A percentile compares a stretch with the other conserved stretches of the same genome.
These are phyloP conservation scores for Aspergillus fijiensis DNA, from an alignment of 2,329 filamentous ascomycete genomes.

Conservation along the genomic window DNA sequence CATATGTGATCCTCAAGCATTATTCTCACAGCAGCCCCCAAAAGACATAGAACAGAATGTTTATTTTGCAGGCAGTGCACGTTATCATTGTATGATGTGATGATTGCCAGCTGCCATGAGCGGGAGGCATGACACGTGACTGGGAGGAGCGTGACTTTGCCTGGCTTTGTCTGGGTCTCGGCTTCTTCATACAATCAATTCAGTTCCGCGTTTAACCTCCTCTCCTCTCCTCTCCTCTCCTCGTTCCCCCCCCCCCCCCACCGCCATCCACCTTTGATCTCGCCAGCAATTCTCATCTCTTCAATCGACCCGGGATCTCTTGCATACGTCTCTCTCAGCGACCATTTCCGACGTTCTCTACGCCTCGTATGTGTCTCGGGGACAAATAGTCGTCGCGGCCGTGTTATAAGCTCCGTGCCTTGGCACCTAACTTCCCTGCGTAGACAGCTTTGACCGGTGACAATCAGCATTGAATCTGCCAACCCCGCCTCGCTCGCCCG, in stretches of 20 bases:
- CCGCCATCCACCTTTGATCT: not conserved
- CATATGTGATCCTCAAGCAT: no score
- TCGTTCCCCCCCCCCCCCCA: not conserved
- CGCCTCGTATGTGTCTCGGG: constrained; percentile 12
- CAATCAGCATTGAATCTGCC: not conserved
- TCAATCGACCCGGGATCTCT: not conserved
- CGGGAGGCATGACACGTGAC: not conserved
- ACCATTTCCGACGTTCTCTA: constrained; percentile 2
- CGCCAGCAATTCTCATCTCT: not conserved
- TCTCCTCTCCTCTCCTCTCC: not conserved
- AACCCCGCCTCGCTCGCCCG: constrained; percentile 2
- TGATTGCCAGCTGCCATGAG: not conserved
- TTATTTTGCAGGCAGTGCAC: no score
- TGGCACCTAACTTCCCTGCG: constrained; percentile 9
- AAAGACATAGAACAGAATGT: no score
- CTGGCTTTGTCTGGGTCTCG: not conserved
- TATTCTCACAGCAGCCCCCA: no score
- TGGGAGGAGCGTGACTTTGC: not conserved
- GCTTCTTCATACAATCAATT: constrained; percentile 2
- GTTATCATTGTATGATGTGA: no score
- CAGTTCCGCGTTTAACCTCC: constrained; percentile 7
- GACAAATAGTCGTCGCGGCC: constrained; percentile 8
- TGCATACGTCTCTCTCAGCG: not conserved
- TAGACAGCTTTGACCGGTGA: constrained; percentile 9
- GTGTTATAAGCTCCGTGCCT: constrained; percentile 9